Percentiles rank a stretch among this genome's conserved stretches.
Evolutionary conservation across 169 alveolate species (phyloP).

Genomic region (Plasmodium coatneyi): DNA sequence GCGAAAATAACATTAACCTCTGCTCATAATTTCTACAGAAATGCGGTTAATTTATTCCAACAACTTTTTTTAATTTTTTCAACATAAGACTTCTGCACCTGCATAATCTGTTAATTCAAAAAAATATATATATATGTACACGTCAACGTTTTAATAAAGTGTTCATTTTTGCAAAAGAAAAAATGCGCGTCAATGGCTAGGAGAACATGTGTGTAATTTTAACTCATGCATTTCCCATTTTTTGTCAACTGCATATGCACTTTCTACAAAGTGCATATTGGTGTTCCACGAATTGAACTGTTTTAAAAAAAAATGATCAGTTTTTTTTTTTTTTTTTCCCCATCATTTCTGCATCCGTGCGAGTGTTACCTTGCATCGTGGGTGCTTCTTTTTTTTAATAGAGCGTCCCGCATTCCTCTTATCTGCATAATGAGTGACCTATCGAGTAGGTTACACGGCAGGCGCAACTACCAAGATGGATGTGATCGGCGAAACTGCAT

Average conservation of each 20-base stretch:
- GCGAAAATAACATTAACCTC: slow-evolving; percentile 17
- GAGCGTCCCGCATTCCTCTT: neutral
- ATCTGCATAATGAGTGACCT: neutral
- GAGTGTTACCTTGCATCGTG: neutral
- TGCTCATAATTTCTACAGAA: slow-evolving; percentile 48
- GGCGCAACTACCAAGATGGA: neutral
- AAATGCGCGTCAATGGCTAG: neutral
- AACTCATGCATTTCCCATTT: slow-evolving; percentile 28
- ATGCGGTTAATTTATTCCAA: slow-evolving; percentile 18
- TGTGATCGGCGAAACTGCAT: neutral
- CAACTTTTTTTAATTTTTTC: slow-evolving; percentile 1
- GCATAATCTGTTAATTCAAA: slow-evolving; percentile 35
- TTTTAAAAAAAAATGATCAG: slow-evolving; percentile 7
- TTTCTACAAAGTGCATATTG: neutral
- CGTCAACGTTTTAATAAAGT: neutral
- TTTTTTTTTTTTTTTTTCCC: neutral
- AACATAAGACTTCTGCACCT: slow-evolving; percentile 66
- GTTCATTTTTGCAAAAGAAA: neutral
- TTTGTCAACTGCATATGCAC: no score
- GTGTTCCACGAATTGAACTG: slow-evolving; percentile 4
- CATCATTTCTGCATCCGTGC: neutral
- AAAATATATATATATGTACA: neutral
- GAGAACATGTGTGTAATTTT: slow-evolving; percentile 41
- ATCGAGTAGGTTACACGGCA: no score
- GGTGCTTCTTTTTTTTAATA: neutral